phyloP scores from a whole-genome alignment of 495 filamentous ascomycete species.

The Evernia prunastri region DNA sequence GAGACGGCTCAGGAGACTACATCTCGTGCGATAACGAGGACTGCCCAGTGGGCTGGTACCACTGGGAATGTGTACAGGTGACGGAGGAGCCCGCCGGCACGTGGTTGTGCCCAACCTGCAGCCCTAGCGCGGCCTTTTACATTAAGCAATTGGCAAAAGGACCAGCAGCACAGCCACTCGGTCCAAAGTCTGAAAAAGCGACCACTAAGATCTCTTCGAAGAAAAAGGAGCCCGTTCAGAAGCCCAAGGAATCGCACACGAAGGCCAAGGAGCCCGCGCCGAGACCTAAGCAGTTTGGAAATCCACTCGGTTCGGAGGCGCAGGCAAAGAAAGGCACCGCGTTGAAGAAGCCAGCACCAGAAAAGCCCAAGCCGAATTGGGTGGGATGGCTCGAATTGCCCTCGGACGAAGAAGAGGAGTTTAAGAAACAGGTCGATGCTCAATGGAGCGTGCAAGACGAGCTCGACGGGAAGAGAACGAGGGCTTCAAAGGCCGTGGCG shows the following conservation, averaged over 20 bases:
- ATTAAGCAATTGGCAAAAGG: neutral
- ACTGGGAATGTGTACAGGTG: neutral
- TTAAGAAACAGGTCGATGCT: neutral
- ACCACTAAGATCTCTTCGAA: neutral
- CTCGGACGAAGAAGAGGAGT: neutral
- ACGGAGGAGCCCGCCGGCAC: neutral
- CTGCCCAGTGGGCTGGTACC: neutral
- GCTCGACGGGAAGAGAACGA: neutral
- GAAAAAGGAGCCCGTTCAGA: neutral
- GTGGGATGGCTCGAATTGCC: neutral
- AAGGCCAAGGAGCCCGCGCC: no score
- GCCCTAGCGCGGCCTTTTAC: neutral
- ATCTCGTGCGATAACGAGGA: neutral
- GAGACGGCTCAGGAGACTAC: neutral
- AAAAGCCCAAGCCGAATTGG: neutral
- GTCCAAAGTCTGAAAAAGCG: neutral
- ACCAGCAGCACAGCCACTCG: neutral
- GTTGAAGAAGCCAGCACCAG: neutral
- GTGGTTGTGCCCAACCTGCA: neutral
- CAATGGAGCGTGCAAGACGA: neutral
- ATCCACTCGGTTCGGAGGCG: no score
- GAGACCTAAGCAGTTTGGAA: no score
- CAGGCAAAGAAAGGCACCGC: neutral
- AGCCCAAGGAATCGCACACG: no score
- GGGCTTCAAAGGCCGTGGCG: neutral